These are phyloP conservation scores for Aspergillus awamori DNA, from an alignment of 2,329 filamentous ascomycete genomes.

Conservation along the genomic window DNA sequence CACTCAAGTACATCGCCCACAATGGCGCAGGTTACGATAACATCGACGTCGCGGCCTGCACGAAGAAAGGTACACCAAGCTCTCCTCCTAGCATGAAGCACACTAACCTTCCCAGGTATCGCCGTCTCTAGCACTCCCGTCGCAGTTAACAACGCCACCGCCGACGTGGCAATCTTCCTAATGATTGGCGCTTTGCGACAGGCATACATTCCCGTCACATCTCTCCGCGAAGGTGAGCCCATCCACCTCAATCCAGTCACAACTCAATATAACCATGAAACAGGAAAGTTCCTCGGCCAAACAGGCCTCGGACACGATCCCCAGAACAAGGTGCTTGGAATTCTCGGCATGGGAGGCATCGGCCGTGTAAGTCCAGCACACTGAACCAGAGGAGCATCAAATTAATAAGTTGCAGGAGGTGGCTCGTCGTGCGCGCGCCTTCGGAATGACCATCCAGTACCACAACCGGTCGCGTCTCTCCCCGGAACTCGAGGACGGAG, in stretches of 20 bases:
- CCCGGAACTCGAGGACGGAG: slow-evolving; percentile 44
- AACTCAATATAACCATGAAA: slow-evolving; percentile 6
- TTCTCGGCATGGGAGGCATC: slow-evolving; percentile 54
- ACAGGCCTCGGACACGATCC: slow-evolving; percentile 50
- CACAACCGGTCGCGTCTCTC: slow-evolving; percentile 50
- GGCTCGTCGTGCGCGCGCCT: slow-evolving; percentile 48
- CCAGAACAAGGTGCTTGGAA: slow-evolving; percentile 49
- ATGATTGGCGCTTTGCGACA: slow-evolving; percentile 52
- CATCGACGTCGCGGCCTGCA: slow-evolving; percentile 59
- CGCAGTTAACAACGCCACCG: slow-evolving; percentile 52
- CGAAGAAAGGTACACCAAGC: slow-evolving; percentile 38
- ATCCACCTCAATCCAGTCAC: background rate
- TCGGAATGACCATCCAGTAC: slow-evolving; percentile 52
- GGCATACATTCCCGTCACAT: slow-evolving; percentile 45
- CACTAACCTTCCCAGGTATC: slow-evolving; percentile 32
- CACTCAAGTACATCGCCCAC: slow-evolving; percentile 55
- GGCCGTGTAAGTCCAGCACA: slow-evolving; percentile 41
- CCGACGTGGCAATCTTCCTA: slow-evolving; percentile 51
- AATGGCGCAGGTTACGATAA: slow-evolving; percentile 65
- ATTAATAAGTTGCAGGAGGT: slow-evolving; percentile 42
- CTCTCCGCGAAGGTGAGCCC: slow-evolving; percentile 43
- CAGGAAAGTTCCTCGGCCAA: slow-evolving; percentile 47
- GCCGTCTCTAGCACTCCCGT: slow-evolving; percentile 50
- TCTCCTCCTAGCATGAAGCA: too few species aligned
- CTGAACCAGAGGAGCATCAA: too few species aligned